phyloP scores from a whole-genome alignment of 2,329 filamentous ascomycete species.

The Aureobasidium sp. region DNA sequence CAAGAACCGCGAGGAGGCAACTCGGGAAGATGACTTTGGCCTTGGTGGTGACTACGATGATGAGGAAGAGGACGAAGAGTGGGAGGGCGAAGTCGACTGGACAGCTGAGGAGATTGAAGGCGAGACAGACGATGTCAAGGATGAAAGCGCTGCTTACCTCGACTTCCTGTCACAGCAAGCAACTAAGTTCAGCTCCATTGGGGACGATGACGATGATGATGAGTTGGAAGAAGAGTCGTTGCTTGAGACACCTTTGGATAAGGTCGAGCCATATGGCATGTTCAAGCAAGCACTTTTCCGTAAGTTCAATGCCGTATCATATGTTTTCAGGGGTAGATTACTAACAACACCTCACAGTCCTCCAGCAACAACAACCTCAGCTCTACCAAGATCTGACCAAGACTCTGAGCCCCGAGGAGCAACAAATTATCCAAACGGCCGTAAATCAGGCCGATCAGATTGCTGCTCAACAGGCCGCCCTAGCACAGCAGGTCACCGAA shows the following conservation, averaged over 20 bases:
- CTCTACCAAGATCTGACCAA: constrained; percentile 76
- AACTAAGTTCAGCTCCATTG: constrained; percentile 45
- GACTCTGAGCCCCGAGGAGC: constrained; percentile 72
- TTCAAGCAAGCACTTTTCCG: constrained; percentile 78
- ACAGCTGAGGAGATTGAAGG: constrained; percentile 53
- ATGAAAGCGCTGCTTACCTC: constrained; percentile 89
- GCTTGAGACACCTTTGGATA: constrained; percentile 89
- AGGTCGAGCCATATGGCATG: constrained; percentile 86
- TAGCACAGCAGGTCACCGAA: constrained; percentile 10
- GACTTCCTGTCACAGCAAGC: constrained; percentile 87
- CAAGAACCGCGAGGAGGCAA: constrained; percentile 86
- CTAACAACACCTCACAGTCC: constrained; percentile 49
- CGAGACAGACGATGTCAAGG: constrained; percentile 63
- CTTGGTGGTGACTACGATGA: constrained; percentile 67
- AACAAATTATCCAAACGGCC: constrained; percentile 70
- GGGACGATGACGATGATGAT: constrained; percentile 66
- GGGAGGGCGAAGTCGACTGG: constrained; percentile 69
- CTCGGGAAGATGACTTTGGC: constrained; percentile 73
- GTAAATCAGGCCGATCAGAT: constrained; percentile 63
- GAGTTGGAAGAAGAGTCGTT: constrained; percentile 88
- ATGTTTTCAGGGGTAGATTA: not conserved
- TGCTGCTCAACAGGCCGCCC: constrained; percentile 27
- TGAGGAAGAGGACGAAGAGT: constrained; percentile 69
- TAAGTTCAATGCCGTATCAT: constrained; percentile 44
- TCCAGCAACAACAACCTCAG: constrained; percentile 86